These are phyloP conservation scores for Cyathus striatus DNA, from an alignment of 768 basidiomycete species.

Conservation along the genomic window DNA sequence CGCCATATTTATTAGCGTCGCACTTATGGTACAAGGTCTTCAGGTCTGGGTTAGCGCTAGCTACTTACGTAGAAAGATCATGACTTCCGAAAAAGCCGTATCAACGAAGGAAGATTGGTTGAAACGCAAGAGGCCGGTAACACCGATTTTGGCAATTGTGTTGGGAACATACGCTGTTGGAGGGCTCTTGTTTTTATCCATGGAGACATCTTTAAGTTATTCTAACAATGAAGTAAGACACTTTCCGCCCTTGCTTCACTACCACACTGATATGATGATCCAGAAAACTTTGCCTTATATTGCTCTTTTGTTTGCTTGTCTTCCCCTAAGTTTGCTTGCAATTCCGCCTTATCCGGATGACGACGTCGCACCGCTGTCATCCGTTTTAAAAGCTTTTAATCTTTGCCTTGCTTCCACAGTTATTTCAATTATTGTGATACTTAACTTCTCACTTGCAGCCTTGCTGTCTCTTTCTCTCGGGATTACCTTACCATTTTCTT, in stretches of 20 bases:
- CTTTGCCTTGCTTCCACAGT: slow-evolving; percentile 83
- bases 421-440: slow-evolving; percentile 78
- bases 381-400: slow-evolving; percentile 65
- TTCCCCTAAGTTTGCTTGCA: no score
- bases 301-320: no score
- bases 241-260: no score
- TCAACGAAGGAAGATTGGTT: slow-evolving; percentile 27
- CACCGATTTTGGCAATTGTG: slow-evolving; percentile 50
- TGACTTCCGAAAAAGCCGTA: slow-evolving; percentile 9
- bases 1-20: slow-evolving; percentile 76
- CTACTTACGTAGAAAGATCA: slow-evolving; percentile 31
- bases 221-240: no score
- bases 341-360: no score
- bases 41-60: slow-evolving; percentile 64
- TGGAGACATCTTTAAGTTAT: no score
- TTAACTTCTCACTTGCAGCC: slow-evolving; percentile 90
- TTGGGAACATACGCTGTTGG: slow-evolving; percentile 53
- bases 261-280: no score
- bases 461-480: slow-evolving; percentile 61
- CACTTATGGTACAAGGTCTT: slow-evolving; percentile 83
- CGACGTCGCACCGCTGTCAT: slow-evolving; percentile 32
- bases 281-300: no score
- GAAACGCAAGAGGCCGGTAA: slow-evolving; percentile 47
- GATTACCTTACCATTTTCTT: slow-evolving; percentile 52
- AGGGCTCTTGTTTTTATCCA: slow-evolving; percentile 38